These are phyloP conservation scores for Puccinia coronata DNA, from an alignment of 1,284 basidiomycete genomes.

Conservation along the genomic window DNA sequence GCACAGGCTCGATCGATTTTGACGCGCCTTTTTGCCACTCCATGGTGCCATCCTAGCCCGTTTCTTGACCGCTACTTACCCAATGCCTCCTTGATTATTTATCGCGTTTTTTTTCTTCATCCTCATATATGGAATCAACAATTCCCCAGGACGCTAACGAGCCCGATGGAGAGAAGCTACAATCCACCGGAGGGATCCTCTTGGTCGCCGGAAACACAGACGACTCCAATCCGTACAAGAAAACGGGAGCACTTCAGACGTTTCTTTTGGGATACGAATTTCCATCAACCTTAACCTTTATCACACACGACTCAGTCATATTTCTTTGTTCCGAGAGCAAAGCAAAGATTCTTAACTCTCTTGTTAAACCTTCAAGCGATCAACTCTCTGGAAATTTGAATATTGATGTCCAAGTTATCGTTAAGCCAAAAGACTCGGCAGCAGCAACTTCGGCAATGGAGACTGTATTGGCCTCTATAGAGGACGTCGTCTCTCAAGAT, in stretches of 20 bases:
- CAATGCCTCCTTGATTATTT: not conserved
- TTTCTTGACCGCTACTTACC: not conserved
- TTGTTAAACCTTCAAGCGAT: not conserved
- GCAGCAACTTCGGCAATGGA: conserved; percentile 26
- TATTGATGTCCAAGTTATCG: conserved; percentile 58
- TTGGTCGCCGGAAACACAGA: conserved; percentile 36
- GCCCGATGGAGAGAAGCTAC: conserved; percentile 7
- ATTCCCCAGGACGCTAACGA: conserved; percentile 7
- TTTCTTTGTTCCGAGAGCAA: conserved; percentile 87
- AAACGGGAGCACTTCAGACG: conserved; percentile 64
- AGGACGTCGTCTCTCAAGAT: not conserved
- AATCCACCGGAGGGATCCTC: conserved; percentile 12
- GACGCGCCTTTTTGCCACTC: not conserved
- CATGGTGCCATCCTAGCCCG: not conserved
- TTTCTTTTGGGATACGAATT: conserved; percentile 97
- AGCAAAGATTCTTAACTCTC: conserved; percentile 63
- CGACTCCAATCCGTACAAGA: conserved; percentile 25
- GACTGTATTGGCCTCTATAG: conserved; percentile 11
- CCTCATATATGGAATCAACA: not conserved
- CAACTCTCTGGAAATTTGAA: not conserved
- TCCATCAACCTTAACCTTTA: conserved; percentile 80
- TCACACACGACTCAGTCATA: conserved; percentile 69
- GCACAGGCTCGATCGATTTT: not conserved
- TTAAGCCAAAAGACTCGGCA: conserved; percentile 52
- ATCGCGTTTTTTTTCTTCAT: not conserved